These are phyloP conservation scores for Paxillus rubicundulus DNA, from an alignment of 768 basidiomycete species.

Conservation along the genomic window DNA sequence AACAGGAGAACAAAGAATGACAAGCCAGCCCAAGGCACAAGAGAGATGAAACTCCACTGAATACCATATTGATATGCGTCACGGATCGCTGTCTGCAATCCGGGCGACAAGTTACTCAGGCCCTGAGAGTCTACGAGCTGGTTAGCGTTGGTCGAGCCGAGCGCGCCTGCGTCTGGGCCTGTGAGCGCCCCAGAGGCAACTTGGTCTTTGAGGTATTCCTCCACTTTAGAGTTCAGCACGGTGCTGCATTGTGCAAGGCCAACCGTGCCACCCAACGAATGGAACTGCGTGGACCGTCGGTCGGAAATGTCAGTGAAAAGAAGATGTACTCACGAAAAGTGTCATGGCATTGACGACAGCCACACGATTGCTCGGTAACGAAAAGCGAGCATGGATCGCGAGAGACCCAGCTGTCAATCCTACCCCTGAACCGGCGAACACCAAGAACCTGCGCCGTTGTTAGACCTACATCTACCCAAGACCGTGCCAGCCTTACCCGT, in stretches of 20 bases:
- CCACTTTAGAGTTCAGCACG: slow-evolving; percentile 39
- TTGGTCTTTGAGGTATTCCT: slow-evolving; percentile 21
- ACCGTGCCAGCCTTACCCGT: slow-evolving; percentile 23
- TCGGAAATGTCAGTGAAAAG: background rate
- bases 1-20: slow-evolving; percentile 30
- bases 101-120: slow-evolving; percentile 32
- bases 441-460: slow-evolving; percentile 32
- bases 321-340: slow-evolving; percentile 37
- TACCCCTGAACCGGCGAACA: slow-evolving; percentile 37
- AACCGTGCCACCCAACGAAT: slow-evolving; percentile 39
- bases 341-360: slow-evolving; percentile 40
- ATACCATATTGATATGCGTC: slow-evolving; percentile 37
- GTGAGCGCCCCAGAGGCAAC: slow-evolving; percentile 20
- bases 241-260: slow-evolving; percentile 25
- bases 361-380: slow-evolving; percentile 31
- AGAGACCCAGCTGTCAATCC: slow-evolving; percentile 37
- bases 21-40: slow-evolving; percentile 42
- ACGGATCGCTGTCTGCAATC: slow-evolving; percentile 28
- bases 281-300: slow-evolving; percentile 28
- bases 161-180: slow-evolving; percentile 16
- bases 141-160: slow-evolving; percentile 19
- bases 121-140: slow-evolving; percentile 24
- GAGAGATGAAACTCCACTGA: slow-evolving; percentile 38
- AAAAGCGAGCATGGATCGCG: slow-evolving; percentile 39
- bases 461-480: background rate